Evolutionary conservation across 2,329 filamentous ascomycete genomes (phyloP).

Genomic region (Microdochium nivale): DNA sequence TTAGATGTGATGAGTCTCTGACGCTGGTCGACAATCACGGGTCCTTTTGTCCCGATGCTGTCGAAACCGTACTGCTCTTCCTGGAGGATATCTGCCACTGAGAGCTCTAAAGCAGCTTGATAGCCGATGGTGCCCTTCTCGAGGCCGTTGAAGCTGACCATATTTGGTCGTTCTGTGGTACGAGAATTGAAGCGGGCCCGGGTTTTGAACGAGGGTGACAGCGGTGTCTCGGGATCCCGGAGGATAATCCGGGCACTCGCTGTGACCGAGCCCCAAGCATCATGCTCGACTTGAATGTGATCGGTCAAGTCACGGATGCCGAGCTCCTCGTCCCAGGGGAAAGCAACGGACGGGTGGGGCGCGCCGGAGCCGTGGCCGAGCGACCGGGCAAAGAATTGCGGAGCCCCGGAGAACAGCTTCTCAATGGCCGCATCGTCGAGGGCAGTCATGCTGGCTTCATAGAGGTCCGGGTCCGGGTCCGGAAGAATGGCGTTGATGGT

Average conservation of each 20-base stretch:
- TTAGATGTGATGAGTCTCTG: conserved; percentile 44
- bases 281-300: conserved; percentile 53
- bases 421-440: conserved; percentile 53
- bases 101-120: conserved; percentile 57
- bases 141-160: conserved; percentile 63
- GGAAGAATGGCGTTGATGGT: conserved; percentile 24
- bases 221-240: conserved; percentile 32
- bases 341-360: conserved; percentile 55
- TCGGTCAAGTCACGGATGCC: conserved; percentile 56
- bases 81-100: conserved; percentile 54
- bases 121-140: conserved; percentile 66
- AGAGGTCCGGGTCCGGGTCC: background rate
- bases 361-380: conserved; percentile 51
- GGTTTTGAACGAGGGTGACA: conserved; percentile 32
- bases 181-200: conserved; percentile 50
- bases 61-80: conserved; percentile 54
- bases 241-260: conserved; percentile 55
- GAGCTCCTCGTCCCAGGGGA: conserved; percentile 57
- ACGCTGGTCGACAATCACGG: conserved; percentile 47
- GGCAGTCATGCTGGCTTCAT: conserved; percentile 48
- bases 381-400: conserved; percentile 58
- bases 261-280: conserved; percentile 54
- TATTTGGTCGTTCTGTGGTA: conserved; percentile 56
- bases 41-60: conserved; percentile 43
- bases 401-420: conserved; percentile 67